Evolutionary conservation across 2,329 filamentous ascomycete genomes (phyloP).

Genomic region (Cladobotryum mycophilum): DNA sequence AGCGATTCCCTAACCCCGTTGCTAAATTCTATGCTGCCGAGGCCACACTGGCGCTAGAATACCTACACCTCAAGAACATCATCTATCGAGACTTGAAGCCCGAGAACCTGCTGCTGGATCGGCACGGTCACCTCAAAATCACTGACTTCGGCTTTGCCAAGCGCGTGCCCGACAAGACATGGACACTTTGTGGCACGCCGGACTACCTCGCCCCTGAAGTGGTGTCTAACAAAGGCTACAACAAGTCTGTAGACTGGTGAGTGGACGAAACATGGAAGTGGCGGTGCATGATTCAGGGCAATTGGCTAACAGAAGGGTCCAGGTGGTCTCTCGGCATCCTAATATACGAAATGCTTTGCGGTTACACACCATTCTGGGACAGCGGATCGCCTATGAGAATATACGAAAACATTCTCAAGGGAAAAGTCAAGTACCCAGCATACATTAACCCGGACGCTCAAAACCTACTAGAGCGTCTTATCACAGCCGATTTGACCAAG

Average conservation of each 20-base stretch:
- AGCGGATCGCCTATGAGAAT: conserved; percentile 97
- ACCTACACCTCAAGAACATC: conserved; percentile 89
- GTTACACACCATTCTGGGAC: conserved; percentile 99
- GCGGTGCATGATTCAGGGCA: conserved; percentile 5
- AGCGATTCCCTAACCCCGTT: conserved; percentile 98
- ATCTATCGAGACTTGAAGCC: conserved; percentile 98
- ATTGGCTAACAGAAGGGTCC: conserved; percentile 5
- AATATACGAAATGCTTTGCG: conserved; percentile 99
- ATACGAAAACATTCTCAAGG: conserved; percentile 97
- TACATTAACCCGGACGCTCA: conserved; percentile 95
- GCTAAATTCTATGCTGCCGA: conserved; percentile 99
- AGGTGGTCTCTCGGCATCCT: conserved; percentile 99
- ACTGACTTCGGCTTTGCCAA: conserved; percentile 99
- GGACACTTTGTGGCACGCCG: conserved; percentile 95
- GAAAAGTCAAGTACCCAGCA: conserved; percentile 90
- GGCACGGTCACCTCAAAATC: conserved; percentile 92
- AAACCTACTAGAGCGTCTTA: conserved; percentile 84
- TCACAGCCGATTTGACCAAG: conserved; percentile 92
- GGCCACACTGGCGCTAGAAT: conserved; percentile 91
- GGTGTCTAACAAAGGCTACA: conserved; percentile 98
- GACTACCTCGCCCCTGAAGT: conserved; percentile 97
- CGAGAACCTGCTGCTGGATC: conserved; percentile 84
- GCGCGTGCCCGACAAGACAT: conserved; percentile 96
- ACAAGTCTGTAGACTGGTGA: conserved; percentile 98
- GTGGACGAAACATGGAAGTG: conserved; percentile 26